Evolutionary conservation across 1,139 yeast genomes (phyloP), one percentile per base, ranked within the genome.

Genomic region (Pichia sp.): DNA sequence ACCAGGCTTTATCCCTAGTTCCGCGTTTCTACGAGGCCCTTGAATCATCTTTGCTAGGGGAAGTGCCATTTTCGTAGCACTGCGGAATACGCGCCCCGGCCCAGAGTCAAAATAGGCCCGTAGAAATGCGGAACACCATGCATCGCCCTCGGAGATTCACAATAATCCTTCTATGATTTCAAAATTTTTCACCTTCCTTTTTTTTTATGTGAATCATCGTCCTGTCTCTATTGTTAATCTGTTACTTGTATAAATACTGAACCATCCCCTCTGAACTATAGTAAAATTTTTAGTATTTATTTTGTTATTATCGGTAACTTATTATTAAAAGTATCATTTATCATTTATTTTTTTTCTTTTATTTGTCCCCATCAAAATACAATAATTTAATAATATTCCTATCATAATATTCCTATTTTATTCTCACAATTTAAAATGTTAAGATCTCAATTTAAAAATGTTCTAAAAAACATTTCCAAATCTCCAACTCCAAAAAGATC

Each of bases 371-470:
- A 32, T 32, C 36, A 16, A 2, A 3, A 32, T n/a, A n/a, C n/a
- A n/a, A n/a, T n/a, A n/a, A n/a, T n/a, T n/a, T n/a, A n/a, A n/a
- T n/a, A n/a, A n/a, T n/a, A n/a, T n/a, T n/a, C n/a, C n/a, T n/a
- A n/a, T n/a, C n/a, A n/a, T n/a, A n/a, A n/a, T n/a, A n/a, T n/a
- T n/a, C n/a, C n/a, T n/a, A n/a, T n/a, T n/a, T n/a, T n/a, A n/a
- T 8, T 12, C 36, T 32, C 11, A 16, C 13, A 15, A 15, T 3
- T 8, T 3, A 47, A 24, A 42, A 51, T 51, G 53, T 41, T 51
- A 34, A 49, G 41, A 42, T 22, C 49, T 26, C 53, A 51, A 38
- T 26, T 51, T 2, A 51, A 39, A 43, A 41, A 32, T 46, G 43
- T 40, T 30, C 15, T 34, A 3, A 47, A 35, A 32, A 46, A 46